Conservation (phyloP, 495 filamentous ascomycete genomes). For the Extremus antarcticus region DNA sequence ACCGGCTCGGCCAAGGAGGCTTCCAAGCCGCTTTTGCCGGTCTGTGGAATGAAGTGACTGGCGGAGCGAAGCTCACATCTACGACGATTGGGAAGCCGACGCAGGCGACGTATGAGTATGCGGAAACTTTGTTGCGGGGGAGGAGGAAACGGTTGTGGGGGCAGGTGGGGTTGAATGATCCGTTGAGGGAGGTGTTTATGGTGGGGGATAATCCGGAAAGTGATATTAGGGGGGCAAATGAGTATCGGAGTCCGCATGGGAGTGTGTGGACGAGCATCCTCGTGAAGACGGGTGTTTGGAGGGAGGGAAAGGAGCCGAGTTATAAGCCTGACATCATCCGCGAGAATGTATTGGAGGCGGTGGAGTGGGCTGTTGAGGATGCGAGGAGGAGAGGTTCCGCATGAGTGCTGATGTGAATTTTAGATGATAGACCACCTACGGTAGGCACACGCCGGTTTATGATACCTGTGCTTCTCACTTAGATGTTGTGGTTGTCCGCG, state of each 20-base stretch:
- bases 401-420: no score
- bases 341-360: constrained; percentile 57
- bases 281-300: constrained; percentile 74
- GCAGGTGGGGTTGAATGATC: constrained; percentile 26
- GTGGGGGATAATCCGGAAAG: constrained; percentile 93
- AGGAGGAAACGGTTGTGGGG: constrained; percentile 40
- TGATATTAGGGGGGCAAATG: constrained; percentile 85
- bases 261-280: constrained; percentile 72
- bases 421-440: no score
- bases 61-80: constrained; percentile 48
- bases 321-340: constrained; percentile 49
- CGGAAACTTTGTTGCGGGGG: constrained; percentile 56
- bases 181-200: constrained; percentile 73
- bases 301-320: constrained; percentile 42
- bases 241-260: constrained; percentile 50
- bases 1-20: constrained; percentile 83
- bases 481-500: no score
- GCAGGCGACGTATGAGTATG: constrained; percentile 66
- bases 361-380: constrained; percentile 49
- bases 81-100: constrained; percentile 78
- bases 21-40: constrained; percentile 76
- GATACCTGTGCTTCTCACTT: no score
- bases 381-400: constrained; percentile 5
- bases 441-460: no score
- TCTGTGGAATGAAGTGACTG: constrained; percentile 61